A percentile compares a stretch with the other conserved stretches of the same genome.
These are phyloP conservation scores for Eremochloa ophiuroides DNA, from an alignment of 176 grass and related monocot species.

Conservation along the genomic window DNA sequence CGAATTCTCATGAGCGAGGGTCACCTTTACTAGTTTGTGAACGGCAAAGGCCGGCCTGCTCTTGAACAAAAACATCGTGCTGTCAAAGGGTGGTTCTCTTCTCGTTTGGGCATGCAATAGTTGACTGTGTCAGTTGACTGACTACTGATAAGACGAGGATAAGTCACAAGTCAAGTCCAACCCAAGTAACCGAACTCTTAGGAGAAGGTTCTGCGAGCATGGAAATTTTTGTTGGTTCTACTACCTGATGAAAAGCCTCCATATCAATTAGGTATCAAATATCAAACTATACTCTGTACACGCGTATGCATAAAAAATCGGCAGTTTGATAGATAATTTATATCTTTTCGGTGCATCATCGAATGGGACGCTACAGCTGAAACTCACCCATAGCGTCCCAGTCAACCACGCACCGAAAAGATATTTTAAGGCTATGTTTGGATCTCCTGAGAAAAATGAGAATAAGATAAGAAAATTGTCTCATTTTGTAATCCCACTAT, in stretches of 20 bases:
- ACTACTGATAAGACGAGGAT: conserved; percentile 9
- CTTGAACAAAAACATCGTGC: not conserved
- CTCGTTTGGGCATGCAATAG: not conserved
- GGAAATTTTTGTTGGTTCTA: not conserved
- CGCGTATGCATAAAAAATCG: not conserved
- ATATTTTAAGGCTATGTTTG: not conserved
- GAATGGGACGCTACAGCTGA: too few species aligned
- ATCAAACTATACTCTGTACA: not conserved
- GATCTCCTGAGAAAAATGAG: not conserved
- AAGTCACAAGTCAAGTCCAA: conserved; percentile 24
- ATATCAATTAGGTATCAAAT: not conserved
- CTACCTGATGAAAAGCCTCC: not conserved
- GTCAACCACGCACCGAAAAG: not conserved
- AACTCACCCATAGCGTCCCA: not conserved
- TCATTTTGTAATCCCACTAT: not conserved
- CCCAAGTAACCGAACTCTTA: not conserved
- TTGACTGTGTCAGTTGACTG: too few species aligned
- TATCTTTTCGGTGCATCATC: too few species aligned
- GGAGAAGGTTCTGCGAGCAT: not conserved
- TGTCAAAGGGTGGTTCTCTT: not conserved
- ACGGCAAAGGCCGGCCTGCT: not conserved
- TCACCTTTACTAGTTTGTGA: not conserved
- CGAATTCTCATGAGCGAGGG: not conserved
- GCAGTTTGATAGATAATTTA: too few species aligned
- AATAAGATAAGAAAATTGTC: not conserved